Conservation (phyloP, 2,329 filamentous ascomycete genomes). For the Ophiostoma australiae region DNA sequence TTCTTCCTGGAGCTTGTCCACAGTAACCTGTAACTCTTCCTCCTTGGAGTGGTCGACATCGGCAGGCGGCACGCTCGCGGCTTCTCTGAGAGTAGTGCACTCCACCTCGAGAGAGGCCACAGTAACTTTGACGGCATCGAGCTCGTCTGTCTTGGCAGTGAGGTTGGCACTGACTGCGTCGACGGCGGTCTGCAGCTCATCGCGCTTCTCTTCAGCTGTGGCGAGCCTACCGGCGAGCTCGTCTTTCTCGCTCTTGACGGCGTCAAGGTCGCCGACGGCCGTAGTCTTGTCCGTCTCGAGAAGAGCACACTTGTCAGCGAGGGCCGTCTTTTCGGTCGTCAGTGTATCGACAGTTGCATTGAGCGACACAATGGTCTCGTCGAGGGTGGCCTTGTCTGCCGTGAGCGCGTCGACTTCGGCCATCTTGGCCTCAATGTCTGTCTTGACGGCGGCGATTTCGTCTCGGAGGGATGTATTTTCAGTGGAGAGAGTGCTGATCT, state of each 20-base stretch:
- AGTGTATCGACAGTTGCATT: not conserved
- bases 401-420: conserved; percentile 11
- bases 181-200: conserved; percentile 15
- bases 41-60: not conserved
- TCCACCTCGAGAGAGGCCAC: conserved; percentile 8
- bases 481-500: conserved; percentile 6
- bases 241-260: not conserved
- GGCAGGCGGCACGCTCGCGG: not conserved
- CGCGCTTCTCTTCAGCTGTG: not conserved
- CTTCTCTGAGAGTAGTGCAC: not conserved
- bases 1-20: conserved; percentile 18
- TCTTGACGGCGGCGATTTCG: not conserved
- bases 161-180: conserved; percentile 13
- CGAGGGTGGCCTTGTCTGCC: conserved; percentile 7
- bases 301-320: not conserved
- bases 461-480: conserved; percentile 1
- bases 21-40: conserved; percentile 6
- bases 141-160: conserved; percentile 15
- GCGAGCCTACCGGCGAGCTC: conserved; percentile 2
- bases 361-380: conserved; percentile 14
- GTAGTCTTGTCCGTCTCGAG: not conserved
- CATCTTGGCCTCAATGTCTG: conserved; percentile 7
- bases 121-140: conserved; percentile 2
- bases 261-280: not conserved
- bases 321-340: conserved; percentile 1